These are phyloP conservation scores for Backusella westeae DNA, from an alignment of 192 early-diverging fungal genomes.

Conservation along the genomic window DNA sequence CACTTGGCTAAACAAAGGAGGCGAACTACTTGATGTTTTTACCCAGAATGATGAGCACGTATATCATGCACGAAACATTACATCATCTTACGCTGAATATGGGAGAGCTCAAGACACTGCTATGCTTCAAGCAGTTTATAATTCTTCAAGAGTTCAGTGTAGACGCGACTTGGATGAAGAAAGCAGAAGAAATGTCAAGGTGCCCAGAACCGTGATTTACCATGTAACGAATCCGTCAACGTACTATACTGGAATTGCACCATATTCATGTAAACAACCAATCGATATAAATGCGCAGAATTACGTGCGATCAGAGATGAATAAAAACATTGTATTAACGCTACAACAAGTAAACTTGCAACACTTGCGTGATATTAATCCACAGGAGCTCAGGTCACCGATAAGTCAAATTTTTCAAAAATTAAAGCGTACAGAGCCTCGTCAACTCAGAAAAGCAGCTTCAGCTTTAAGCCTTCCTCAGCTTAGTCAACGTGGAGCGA, in stretches of 20 bases:
- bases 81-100: background rate
- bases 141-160: background rate
- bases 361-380: background rate
- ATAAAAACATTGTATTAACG: constrained; percentile 11
- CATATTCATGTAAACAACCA: constrained; percentile 10
- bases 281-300: constrained; percentile 11
- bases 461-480: constrained; percentile 16
- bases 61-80: background rate
- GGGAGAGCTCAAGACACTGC: background rate
- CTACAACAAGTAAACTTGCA: constrained; percentile 18
- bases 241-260: constrained; percentile 23
- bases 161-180: constrained; percentile 29
- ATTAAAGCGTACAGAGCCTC: background rate
- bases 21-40: constrained; percentile 16
- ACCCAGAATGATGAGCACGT: background rate
- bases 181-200: constrained; percentile 3
- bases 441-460: constrained; percentile 3
- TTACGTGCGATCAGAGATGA: constrained; percentile 19
- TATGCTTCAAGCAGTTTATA: background rate
- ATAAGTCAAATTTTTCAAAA: constrained; percentile 18
- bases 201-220: constrained; percentile 26
- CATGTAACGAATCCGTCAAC: constrained; percentile 19
- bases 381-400: constrained; percentile 10
- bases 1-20: constrained; percentile 39
- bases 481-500: constrained; percentile 25